Evolutionary conservation across 208 protist species (phyloP), one percentile per base, ranked within the genome.

Genomic region (Tritrichomonas foetus): DNA sequence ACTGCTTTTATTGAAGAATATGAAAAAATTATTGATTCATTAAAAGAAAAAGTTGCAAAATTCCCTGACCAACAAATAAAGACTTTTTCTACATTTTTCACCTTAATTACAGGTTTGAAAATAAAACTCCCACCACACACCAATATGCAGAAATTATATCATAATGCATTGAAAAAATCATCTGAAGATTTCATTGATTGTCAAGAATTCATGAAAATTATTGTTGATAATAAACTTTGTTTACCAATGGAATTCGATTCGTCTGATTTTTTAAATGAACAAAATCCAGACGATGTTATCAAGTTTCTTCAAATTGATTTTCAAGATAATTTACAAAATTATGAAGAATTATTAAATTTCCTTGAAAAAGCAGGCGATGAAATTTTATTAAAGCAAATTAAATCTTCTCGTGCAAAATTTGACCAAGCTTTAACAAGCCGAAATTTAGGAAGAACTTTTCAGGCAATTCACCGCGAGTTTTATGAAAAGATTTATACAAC

Each of bases 1-100:
- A 82, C n/a, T n/a, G 74, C 74, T n/a, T 82, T 50, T 53, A 82
- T 50, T n/a, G 74, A 82, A 22, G 74, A 82, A 44, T 47, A 30
- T 36, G 41, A 20, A 16, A 82, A 82, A 30, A 47, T 47, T 41
- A 36, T 50, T 44, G 74, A 82, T 3, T 47, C 41, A 9, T 44
- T 13, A 13, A 13, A 13, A 3, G n/a, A 75, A 44, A 47, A 47
- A 20, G n/a, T n/a, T n/a, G n/a, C n/a, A n/a, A n/a, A n/a, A n/a
- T 75, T 75, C 69, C n/a, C 5, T 13, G 3, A 75, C 3, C 33
- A n/a, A 36, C 36, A 44, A 13, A 75, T 75, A 3, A 13, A 33
- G 69, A 75, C 69, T 20, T 75, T 75, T n/a, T 47, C 69, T 20
- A 27, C 36, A n/a, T 75, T 75, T 36, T 47, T 13, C 8, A 75